Evolutionary conservation across 208 protist genomes (phyloP), one percentile per base, ranked within the genome.

Genomic region (Wallacemonas sp.): DNA sequence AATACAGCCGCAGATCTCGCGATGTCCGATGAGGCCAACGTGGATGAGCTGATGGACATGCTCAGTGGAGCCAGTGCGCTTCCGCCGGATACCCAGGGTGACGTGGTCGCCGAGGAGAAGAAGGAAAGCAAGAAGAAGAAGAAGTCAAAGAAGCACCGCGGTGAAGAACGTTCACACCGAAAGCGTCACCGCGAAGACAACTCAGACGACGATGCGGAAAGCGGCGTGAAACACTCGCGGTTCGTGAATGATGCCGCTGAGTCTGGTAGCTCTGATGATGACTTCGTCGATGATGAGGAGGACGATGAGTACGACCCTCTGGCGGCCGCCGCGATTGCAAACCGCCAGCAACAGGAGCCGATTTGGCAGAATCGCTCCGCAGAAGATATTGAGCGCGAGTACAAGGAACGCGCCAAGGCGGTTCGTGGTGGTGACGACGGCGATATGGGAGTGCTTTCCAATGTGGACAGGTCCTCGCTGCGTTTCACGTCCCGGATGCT

Each of bases 401-500:
- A 89, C 73, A 88, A 96, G 65, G 83, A 92, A 69, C 78, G 76
- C 19, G 64, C 60, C 32, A 62, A 60, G 44, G 29, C 42, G 19
- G 48, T 19, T 2, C 68, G 73, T 24, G 30, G 73, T 33, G 44
- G 66, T 24, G 52, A 59, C 15, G 58, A 48, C 15, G 68, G 38
- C 27, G 65, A 66, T 30, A 52, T 26, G 33, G 66, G 54, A 12
- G 30, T 71, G 38, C 44, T 78, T 10, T 63, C 75, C 15, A 60
- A n/a, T 9, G 59, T 77, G 22, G 73, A 86, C 24, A n/a, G 81
- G 38, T 92, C 89, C 0, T 92, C 86, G 24, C 71, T 79, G 38
- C 84, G 86, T 3, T 91, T 86, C 55, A 71, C 82, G n/a, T 81
- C 89, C 0, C 76, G 84, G 55, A 76, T 89, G 52, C 73, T 96